Evolutionary conservation across 805 yeast genomes (phyloP).

Genomic region (Yarrowia sp.): DNA sequence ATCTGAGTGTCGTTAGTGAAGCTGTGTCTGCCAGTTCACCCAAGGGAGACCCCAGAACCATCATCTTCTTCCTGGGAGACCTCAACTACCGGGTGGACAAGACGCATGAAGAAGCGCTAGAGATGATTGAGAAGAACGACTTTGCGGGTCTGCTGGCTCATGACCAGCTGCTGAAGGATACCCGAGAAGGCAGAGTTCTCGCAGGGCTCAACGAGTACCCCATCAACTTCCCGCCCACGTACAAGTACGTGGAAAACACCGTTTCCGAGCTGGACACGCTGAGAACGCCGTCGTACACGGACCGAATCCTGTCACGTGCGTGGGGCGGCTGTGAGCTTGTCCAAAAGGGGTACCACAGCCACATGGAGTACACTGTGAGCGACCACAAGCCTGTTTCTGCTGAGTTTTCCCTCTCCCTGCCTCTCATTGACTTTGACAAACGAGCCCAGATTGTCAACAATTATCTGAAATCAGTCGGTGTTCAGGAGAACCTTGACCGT

Average conservation of each 20-base stretch:
- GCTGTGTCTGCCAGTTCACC: not conserved
- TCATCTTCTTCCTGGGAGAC: slow-evolving; percentile 59
- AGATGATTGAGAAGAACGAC: slow-evolving; percentile 48
- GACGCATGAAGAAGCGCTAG: slow-evolving; percentile 47
- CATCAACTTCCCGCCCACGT: slow-evolving; percentile 62
- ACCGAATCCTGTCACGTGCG: slow-evolving; percentile 52
- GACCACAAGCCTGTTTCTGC: slow-evolving; percentile 66
- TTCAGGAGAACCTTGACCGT: slow-evolving; percentile 55
- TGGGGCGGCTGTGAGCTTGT: slow-evolving; percentile 41
- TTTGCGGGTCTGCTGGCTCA: slow-evolving; percentile 52
- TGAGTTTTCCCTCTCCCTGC: slow-evolving; percentile 49
- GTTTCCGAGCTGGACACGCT: slow-evolving; percentile 44
- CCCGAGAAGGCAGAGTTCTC: slow-evolving; percentile 51
- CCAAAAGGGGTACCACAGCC: slow-evolving; percentile 45
- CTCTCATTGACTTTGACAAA: slow-evolving; percentile 52
- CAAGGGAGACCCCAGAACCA: slow-evolving; percentile 4
- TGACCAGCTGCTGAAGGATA: slow-evolving; percentile 56
- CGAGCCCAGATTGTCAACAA: slow-evolving; percentile 51
- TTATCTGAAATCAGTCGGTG: slow-evolving; percentile 55
- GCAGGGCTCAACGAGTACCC: slow-evolving; percentile 57
- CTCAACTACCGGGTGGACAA: slow-evolving; percentile 58
- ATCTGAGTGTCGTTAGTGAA: not conserved
- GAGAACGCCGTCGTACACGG: slow-evolving; percentile 66
- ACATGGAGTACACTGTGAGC: slow-evolving; percentile 51
- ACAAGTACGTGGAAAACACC: slow-evolving; percentile 51